Base-by-base conservation (phyloP, 345 rosid species). In the Arabis hirsuta region DNA sequence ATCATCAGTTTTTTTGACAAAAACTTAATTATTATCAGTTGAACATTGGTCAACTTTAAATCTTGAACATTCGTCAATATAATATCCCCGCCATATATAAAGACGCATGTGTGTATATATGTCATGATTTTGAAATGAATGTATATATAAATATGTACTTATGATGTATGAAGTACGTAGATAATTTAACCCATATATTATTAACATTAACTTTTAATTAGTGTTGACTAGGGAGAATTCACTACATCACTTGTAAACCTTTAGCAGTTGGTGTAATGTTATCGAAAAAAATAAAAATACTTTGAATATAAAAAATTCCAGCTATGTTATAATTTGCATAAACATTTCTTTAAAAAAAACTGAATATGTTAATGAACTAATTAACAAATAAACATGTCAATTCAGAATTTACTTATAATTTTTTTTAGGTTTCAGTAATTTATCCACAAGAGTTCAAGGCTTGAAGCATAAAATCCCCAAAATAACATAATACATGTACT, bases 41-140 rank as follows among this genome's bases (percentile, higher is more conserved):
- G 65, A 62, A 43, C 36, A 10, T n/a, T 62, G 54, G 55, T 72
- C 62, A 62, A 52, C 45, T 52, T 9, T 53, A 41, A 72, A 45
- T n/a, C 20, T 13, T 38, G 67, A 29, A 32, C 26, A 72, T 11
- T 24, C 7, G 14, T 39, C n/a, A 3, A 42, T 41, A 3, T 32
- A 32, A 4, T 32, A 32, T 32, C 36, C 36, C 51, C 41, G n/a
- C 6, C 38, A 39, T 36, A 48, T 36, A 67, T 27, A 54, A 26
- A 12, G 36, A 32, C 8, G 36, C 36, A 32, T 5, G 36, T 42
- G 43, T 16, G n/a, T n/a, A n/a, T n/a, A n/a, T n/a, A n/a, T 39
- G 31, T 34, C 41, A 38, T 36, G 31, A 58, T 70, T 36, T 13
- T 69, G n/a, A 48, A 47, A 14, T 57, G 19, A 20, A 22, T 44